Evolutionary conservation across 345 rosid genomes (phyloP).

Genomic region (Brassica napus): Da-Ae NC_063449.1:15808001-15808500

Average conservation of each 20-base stretch:
- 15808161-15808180: conserved; percentile 63
- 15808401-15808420: conserved; percentile 45
- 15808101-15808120: conserved; percentile 94
- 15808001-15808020: conserved; percentile 61
- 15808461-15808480: conserved; percentile 50
- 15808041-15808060: conserved; percentile 74
- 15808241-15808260: conserved; percentile 69
- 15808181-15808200: conserved; percentile 82
- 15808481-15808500: conserved; percentile 26
- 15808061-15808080: conserved; percentile 63
- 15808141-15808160: conserved; percentile 59
- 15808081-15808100: conserved; percentile 69
- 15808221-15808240: conserved; percentile 92
- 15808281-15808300: conserved; percentile 89
- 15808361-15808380: conserved; percentile 48
- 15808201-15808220: conserved; percentile 72
- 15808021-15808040: conserved; percentile 82
- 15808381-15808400: conserved; percentile 59
- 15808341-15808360: conserved; percentile 59
- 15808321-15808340: conserved; percentile 65
- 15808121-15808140: conserved; percentile 90
- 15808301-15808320: conserved; percentile 95
- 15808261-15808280: conserved; percentile 66
- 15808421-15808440: conserved; percentile 49
- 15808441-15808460: conserved; percentile 72